Conservation (phyloP, 2,329 filamentous ascomycete genomes). For the Penicillium brasilianum region DNA sequence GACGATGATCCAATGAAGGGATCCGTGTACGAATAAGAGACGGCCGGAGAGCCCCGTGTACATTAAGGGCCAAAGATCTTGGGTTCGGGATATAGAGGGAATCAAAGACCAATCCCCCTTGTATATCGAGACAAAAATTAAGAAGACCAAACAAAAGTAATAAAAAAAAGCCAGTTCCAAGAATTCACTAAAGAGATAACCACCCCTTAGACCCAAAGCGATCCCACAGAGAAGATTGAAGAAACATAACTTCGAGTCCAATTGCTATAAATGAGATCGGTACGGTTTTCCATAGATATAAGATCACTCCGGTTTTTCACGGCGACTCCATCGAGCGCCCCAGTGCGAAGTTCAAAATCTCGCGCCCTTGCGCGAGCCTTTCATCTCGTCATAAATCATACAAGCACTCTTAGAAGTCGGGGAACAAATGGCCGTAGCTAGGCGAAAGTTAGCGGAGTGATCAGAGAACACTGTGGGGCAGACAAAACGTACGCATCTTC, state of each 20-base stretch:
- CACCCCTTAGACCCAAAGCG: neutral
- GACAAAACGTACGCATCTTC: conserved; percentile 77
- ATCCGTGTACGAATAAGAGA: conserved; percentile 31
- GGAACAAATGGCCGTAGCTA: conserved; percentile 76
- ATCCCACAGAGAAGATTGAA: conserved; percentile 11
- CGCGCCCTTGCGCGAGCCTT: conserved; percentile 25
- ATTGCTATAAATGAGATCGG: conserved; percentile 30
- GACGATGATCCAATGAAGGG: conserved; percentile 15
- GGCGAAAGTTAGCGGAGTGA: conserved; percentile 8
- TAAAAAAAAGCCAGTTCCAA: neutral
- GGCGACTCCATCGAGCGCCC: conserved; percentile 20
- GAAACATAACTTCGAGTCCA: conserved; percentile 28
- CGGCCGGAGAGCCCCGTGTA: conserved; percentile 32
- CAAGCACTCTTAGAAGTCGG: conserved; percentile 66
- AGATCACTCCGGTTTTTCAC: conserved; percentile 27
- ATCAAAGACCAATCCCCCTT: conserved; percentile 14
- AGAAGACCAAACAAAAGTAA: conserved; percentile 4
- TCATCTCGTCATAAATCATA: conserved; percentile 42
- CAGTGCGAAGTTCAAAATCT: conserved; percentile 26
- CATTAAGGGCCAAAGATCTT: conserved; percentile 29
- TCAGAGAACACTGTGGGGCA: neutral
- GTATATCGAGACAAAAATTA: conserved; percentile 24
- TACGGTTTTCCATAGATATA: conserved; percentile 19
- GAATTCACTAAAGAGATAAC: neutral
- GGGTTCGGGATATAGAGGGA: conserved; percentile 19